Evolutionary conservation across 2,329 filamentous ascomycete genomes (phyloP), one percentile per base, ranked within the genome.

Genomic region (Penicillium corylophilum): DNA sequence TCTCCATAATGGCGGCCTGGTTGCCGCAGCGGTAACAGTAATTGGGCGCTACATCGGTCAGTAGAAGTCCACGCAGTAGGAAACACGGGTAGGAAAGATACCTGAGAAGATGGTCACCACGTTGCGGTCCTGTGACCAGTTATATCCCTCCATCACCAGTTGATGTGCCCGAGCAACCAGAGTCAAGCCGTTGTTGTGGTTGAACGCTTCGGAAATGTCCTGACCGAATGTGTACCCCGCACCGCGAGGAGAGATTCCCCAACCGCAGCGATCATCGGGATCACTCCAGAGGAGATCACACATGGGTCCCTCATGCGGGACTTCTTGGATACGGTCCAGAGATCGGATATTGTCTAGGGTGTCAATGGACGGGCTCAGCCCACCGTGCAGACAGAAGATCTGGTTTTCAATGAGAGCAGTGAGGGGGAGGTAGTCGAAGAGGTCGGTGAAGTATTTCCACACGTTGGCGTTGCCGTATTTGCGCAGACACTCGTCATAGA

Each of bases 1-100:
- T 99, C 77, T 97, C 94, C 94, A 99, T 99, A 74, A 99, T 97
- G n/a, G 94, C 94, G 51, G 94, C 94, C 77, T 97, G 94, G 77
- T 99, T 99, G 70, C 94, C 94, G 71, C 94, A 99, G 73, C 94
- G 85, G 82, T 99, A 97, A 80, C 93, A 99, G 81, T 99, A 99
- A 74, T 93, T 93, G 58, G 89, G 89, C 48, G 89, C 89, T 60
- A 45, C 12, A 43, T 45, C 15, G 10, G 41, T 44, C 20, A 53
- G 15, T 36, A 13, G 4, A n/a, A 12, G 1, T 16, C 20, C 22
- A 18, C 16, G 20, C 10, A 38, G 18, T 20, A 10, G 8, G 9
- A 10, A 4, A n/a, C 39, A 16, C 3, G 1, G 39, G 12, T 4
- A 12, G 6, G 16, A 41, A n/a, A 70, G 78, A 60, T 77, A 93